These are phyloP conservation scores for Phialophora macrospora DNA, from an alignment of 2,329 filamentous ascomycete genomes.

Conservation along the genomic window DNA sequence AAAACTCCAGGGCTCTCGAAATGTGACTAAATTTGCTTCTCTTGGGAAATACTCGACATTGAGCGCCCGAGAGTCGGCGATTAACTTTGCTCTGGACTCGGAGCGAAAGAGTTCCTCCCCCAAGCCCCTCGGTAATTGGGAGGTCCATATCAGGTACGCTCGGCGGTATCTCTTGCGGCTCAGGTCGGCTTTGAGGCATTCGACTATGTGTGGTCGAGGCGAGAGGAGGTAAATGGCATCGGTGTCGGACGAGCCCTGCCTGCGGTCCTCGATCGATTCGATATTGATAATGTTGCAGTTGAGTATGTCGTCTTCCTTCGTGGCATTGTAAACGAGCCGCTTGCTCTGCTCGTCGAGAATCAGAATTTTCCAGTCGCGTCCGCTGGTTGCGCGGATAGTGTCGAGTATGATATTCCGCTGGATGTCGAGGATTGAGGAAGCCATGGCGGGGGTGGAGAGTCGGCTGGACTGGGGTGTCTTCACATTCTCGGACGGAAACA, in stretches of 20 bases:
- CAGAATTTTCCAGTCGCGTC: constrained; percentile 84
- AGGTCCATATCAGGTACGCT: constrained; percentile 84
- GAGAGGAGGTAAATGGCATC: constrained; percentile 93
- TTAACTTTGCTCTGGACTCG: constrained; percentile 69
- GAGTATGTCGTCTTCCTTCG: constrained; percentile 95
- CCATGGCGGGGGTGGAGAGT: constrained; percentile 64
- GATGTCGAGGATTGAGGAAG: constrained; percentile 79
- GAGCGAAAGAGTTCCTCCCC: constrained; percentile 74
- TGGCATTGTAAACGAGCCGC: constrained; percentile 85
- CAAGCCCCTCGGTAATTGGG: constrained; percentile 69
- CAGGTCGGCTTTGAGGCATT: constrained; percentile 91
- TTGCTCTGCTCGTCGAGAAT: constrained; percentile 83
- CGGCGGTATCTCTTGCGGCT: constrained; percentile 80
- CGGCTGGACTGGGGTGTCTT: constrained; percentile 8
- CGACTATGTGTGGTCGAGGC: constrained; percentile 83
- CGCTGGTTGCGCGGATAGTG: constrained; percentile 39
- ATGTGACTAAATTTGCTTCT: constrained; percentile 89
- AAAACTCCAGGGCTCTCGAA: constrained; percentile 95
- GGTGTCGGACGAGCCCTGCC: constrained; percentile 83
- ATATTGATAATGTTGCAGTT: constrained; percentile 97
- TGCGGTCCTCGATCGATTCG: constrained; percentile 86
- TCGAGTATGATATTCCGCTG: constrained; percentile 61
- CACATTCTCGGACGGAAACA: constrained; percentile 24
- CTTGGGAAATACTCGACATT: constrained; percentile 88
- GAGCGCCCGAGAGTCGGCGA: constrained; percentile 79